Conservation (phyloP, 2,329 filamentous ascomycete species). For the Venturiaceae sp. region DNA sequence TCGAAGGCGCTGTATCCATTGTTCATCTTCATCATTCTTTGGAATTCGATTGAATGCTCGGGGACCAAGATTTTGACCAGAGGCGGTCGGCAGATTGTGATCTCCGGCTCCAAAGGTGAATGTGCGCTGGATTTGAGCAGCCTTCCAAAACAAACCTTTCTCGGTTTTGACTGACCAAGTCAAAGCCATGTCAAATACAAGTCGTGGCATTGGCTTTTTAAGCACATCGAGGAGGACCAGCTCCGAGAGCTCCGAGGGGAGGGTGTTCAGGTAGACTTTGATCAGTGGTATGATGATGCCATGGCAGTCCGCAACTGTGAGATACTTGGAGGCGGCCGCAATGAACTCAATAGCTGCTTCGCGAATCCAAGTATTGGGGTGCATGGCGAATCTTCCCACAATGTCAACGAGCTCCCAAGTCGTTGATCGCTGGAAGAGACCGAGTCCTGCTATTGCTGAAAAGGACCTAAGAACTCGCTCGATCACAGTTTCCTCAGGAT, state of each 20-base stretch:
- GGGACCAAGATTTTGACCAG: constrained; percentile 45
- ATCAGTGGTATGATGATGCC: constrained; percentile 78
- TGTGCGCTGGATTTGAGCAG: constrained; percentile 58
- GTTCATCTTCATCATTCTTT: constrained; percentile 86
- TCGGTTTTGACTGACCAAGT: constrained; percentile 79
- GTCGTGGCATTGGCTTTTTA: constrained; percentile 69
- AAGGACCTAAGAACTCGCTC: constrained; percentile 83
- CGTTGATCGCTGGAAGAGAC: constrained; percentile 73
- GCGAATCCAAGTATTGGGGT: constrained; percentile 91
- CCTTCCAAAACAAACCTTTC: constrained; percentile 79
- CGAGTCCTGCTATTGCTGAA: constrained; percentile 78
- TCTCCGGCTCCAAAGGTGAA: constrained; percentile 56
- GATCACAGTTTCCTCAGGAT: constrained; percentile 88
- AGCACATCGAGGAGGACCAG: constrained; percentile 68
- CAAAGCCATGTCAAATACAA: constrained; percentile 75
- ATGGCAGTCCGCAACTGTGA: constrained; percentile 71
- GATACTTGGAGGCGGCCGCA: constrained; percentile 61
- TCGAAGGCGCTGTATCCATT: constrained; percentile 77
- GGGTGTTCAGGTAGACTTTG: constrained; percentile 69
- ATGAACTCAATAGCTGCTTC: constrained; percentile 83
- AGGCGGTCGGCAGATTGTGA: constrained; percentile 42
- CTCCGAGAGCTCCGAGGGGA: constrained; percentile 61
- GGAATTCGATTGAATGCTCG: constrained; percentile 53
- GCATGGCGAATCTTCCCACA: constrained; percentile 76
- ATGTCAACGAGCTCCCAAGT: constrained; percentile 83